phyloP scores from a whole-genome alignment of 352 stramenopile genomes.

The Phytophthora sojae region DNA sequence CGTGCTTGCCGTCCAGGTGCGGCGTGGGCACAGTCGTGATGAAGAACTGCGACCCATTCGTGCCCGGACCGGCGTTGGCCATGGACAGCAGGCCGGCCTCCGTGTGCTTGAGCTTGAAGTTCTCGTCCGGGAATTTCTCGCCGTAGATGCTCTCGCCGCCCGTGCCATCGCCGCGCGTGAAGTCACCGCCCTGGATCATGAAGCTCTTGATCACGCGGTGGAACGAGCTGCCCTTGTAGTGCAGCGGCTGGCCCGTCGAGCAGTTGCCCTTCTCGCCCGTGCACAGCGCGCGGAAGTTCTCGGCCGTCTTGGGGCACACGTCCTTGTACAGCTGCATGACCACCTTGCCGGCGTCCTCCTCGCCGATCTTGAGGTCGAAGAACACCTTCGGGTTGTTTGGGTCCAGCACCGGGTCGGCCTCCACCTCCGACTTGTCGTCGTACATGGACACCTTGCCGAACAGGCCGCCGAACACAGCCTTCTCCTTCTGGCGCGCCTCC shows the following conservation, averaged over 20 bases:
- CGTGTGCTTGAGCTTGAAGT: conserved; percentile 98
- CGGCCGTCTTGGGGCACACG: conserved; percentile 96
- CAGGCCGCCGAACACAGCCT: conserved; percentile 95
- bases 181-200: conserved; percentile 97
- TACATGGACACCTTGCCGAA: conserved; percentile 98
- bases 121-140: conserved; percentile 97
- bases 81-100: conserved; percentile 95
- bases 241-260: conserved; percentile 86
- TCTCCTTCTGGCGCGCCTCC: conserved; percentile 95
- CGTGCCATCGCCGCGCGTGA: conserved; percentile 95
- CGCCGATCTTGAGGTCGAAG: conserved; percentile 97
- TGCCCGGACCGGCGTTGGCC: conserved; percentile 96
- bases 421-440: conserved; percentile 94
- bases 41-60: conserved; percentile 99
- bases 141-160: conserved; percentile 95
- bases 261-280: conserved; percentile 97
- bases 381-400: conserved; percentile 97
- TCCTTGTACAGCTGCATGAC: conserved; percentile 98
- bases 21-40: conserved; percentile 94
- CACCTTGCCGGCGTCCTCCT: conserved; percentile 87
- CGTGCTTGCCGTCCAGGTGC: conserved; percentile 98
- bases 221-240: conserved; percentile 98
- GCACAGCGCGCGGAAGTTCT: conserved; percentile 99
- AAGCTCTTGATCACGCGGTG: conserved; percentile 98
- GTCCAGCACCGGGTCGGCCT: conserved; percentile 63